Evolutionary conservation across 169 alveolate genomes (phyloP).

Genomic region (Eimeria acervulina): DNA sequence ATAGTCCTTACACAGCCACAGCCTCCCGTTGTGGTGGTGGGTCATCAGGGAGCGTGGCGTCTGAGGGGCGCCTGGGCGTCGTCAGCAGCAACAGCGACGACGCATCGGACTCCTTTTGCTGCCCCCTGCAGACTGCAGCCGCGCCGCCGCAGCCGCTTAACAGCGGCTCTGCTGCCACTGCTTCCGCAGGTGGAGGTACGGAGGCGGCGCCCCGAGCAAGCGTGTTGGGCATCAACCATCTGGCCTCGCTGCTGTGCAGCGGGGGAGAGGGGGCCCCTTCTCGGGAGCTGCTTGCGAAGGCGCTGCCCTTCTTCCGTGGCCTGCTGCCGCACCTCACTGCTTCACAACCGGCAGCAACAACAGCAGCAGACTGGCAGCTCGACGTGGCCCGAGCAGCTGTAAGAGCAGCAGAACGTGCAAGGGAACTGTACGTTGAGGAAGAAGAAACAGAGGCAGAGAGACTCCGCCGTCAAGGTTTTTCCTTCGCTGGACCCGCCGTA

Average conservation of each 20-base stretch:
- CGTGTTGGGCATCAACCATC: constrained; percentile 58
- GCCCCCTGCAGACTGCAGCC: neutral
- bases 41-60: neutral
- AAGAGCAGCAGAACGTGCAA: constrained; percentile 32
- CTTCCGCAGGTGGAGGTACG: neutral
- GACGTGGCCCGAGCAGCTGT: constrained; percentile 50
- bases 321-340: constrained; percentile 45
- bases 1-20: neutral
- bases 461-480: constrained; percentile 15
- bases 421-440: constrained; percentile 41
- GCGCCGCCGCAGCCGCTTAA: constrained; percentile 54
- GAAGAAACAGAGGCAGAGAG: constrained; percentile 52
- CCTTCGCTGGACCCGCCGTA: neutral
- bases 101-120: neutral
- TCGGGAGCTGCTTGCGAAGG: constrained; percentile 29
- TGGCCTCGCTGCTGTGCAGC: constrained; percentile 40
- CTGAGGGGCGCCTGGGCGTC: neutral
- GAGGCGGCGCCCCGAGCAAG: constrained; percentile 33
- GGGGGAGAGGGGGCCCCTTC: constrained; percentile 29
- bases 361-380: constrained; percentile 28
- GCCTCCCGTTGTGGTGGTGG: neutral
- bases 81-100: constrained; percentile 11
- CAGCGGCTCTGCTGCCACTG: neutral
- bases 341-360: neutral
- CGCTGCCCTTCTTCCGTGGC: constrained; percentile 51